Percentiles rank a stretch among this genome's conserved stretches.
Evolutionary conservation across 1,284 basidiomycete genomes (phyloP).

Genomic region (Pyrrhoderma noxium): DNA sequence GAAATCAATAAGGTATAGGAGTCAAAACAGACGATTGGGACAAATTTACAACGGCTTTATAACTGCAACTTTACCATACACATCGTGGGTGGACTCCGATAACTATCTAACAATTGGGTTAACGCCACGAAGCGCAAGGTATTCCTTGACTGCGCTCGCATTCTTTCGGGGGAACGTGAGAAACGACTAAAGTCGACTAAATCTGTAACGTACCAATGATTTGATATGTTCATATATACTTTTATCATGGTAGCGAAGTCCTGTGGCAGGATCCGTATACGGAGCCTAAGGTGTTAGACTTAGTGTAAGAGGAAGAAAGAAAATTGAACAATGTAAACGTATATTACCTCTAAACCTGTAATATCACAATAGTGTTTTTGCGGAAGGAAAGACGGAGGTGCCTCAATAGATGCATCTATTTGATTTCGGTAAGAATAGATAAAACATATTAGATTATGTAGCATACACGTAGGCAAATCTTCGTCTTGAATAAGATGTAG

Average conservation of each 20-base stretch:
- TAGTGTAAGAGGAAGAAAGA: not conserved
- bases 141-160: constrained; percentile 40
- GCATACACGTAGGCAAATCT: constrained; percentile 62
- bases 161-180: constrained; percentile 27
- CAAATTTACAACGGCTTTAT: too few relatives aligned
- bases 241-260: constrained; percentile 79
- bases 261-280: constrained; percentile 79
- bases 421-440: not conserved
- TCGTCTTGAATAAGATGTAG: constrained; percentile 31
- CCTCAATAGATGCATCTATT: constrained; percentile 78
- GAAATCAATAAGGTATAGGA: too few relatives aligned
- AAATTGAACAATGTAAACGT: not conserved
- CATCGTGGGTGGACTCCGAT: not conserved
- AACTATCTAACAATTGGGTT: constrained; percentile 44
- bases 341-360: constrained; percentile 69
- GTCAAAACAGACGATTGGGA: too few relatives aligned
- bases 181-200: not conserved
- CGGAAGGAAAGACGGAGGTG: constrained; percentile 75
- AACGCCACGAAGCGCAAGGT: constrained; percentile 42
- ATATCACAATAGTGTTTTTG: constrained; percentile 81
- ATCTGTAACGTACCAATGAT: constrained; percentile 47
- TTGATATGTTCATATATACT: constrained; percentile 81
- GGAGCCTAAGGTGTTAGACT: constrained; percentile 46
- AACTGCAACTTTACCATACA: too few relatives aligned
- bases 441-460: not conserved